Conservation (phyloP, 2,329 filamentous ascomycete genomes). For the Neocucurbitaria cava region DNA sequence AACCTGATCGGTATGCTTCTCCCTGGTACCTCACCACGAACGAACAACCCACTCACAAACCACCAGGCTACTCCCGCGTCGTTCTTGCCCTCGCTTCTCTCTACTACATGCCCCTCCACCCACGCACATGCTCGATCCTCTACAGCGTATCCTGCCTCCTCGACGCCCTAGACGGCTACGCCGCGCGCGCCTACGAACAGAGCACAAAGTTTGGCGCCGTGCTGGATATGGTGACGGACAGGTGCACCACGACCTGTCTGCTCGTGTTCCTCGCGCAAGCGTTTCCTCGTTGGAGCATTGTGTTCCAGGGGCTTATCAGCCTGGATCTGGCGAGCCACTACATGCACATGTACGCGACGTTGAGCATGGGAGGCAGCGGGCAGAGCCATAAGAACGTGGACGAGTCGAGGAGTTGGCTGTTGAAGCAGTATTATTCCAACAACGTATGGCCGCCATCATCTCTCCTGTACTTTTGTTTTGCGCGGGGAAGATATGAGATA, state of each 20-base stretch:
- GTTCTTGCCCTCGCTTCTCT: slow-evolving; percentile 81
- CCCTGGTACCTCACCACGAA: not conserved
- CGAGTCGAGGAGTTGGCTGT: slow-evolving; percentile 81
- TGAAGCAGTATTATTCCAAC: slow-evolving; percentile 97
- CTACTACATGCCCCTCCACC: slow-evolving; percentile 99
- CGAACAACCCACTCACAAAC: slow-evolving; percentile 20
- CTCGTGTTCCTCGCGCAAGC: slow-evolving; percentile 94
- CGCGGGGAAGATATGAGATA: no score
- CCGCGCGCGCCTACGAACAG: slow-evolving; percentile 86
- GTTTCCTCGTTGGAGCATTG: slow-evolving; percentile 89
- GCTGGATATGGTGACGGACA: slow-evolving; percentile 98
- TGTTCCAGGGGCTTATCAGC: slow-evolving; percentile 93
- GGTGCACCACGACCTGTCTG: slow-evolving; percentile 93
- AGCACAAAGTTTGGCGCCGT: slow-evolving; percentile 96
- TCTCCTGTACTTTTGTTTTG: not conserved
- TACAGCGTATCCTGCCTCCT: slow-evolving; percentile 95
- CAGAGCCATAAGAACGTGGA: slow-evolving; percentile 94
- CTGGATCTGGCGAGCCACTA: slow-evolving; percentile 96
- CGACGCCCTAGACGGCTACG: slow-evolving; percentile 92
- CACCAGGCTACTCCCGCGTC: slow-evolving; percentile 57
- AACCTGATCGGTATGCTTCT: slow-evolving; percentile 57
- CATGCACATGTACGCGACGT: slow-evolving; percentile 97
- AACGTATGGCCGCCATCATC: slow-evolving; percentile 66
- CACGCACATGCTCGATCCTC: slow-evolving; percentile 88
- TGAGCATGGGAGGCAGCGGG: slow-evolving; percentile 82